phyloP scores from a whole-genome alignment of 75 land plant species.

The Isoetes taiwanensis region DNA sequence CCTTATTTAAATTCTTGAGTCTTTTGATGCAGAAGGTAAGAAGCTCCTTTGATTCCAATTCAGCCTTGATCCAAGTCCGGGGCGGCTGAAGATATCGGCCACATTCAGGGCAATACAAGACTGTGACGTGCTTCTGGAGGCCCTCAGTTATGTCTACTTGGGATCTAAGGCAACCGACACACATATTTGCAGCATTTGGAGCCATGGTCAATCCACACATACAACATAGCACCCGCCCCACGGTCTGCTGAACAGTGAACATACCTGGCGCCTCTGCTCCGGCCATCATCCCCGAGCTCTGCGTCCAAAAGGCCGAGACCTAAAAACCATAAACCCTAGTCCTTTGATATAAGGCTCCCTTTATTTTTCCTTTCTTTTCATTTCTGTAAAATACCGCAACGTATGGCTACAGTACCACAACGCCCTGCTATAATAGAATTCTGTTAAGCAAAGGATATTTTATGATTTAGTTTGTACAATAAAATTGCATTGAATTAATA shows the following conservation, averaged over 20 bases:
- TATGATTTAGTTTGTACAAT: too few species aligned
- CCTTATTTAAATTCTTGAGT: conserved; percentile 36
- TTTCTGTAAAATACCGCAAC: too few species aligned
- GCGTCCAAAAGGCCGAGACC: too few species aligned
- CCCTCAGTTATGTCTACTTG: conserved; percentile 74
- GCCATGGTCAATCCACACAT: conserved; percentile 56
- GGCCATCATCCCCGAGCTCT: background rate
- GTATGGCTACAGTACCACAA: too few species aligned
- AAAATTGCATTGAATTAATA: too few species aligned
- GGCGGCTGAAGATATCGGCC: conserved; percentile 50
- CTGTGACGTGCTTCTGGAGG: conserved; percentile 36
- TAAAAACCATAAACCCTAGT: too few species aligned
- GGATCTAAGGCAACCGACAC: conserved; percentile 51
- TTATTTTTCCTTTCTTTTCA: too few species aligned
- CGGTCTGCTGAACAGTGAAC: conserved; percentile 50
- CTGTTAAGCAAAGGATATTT: too few species aligned
- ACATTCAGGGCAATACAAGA: conserved; percentile 53
- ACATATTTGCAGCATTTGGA: conserved; percentile 82
- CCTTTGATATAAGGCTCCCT: too few species aligned
- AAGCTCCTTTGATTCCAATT: conserved; percentile 56
- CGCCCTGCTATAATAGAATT: too few species aligned
- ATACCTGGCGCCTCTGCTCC: conserved; percentile 21
- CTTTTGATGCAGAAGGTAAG: conserved; percentile 51
- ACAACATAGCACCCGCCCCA: conserved; percentile 64
- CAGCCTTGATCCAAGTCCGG: conserved; percentile 45